Conservation (phyloP, 2,329 filamentous ascomycete species). For the Cryphonectria parasitica region DNA sequence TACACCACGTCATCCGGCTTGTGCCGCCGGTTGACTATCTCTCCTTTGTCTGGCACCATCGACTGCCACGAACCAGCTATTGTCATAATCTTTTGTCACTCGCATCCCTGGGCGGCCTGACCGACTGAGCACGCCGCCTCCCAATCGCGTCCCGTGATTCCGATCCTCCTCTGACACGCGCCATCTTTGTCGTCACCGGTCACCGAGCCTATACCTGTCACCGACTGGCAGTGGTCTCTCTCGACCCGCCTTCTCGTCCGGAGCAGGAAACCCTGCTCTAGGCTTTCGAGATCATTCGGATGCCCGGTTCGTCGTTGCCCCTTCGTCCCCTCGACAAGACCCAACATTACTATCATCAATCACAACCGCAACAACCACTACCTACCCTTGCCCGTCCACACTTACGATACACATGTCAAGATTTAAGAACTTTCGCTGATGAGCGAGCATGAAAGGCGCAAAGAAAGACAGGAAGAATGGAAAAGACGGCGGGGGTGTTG, state of each 20-base stretch:
- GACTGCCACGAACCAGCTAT: conserved; percentile 18
- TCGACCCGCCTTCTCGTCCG: conserved; percentile 23
- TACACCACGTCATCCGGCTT: conserved; percentile 26
- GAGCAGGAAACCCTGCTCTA: conserved; percentile 30
- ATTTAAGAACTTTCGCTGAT: conserved; percentile 24
- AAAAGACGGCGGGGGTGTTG: conserved; percentile 56
- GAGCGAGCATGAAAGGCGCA: conserved; percentile 40
- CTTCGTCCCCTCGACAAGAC: conserved; percentile 28
- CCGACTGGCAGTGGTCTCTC: conserved; percentile 24
- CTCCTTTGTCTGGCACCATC: conserved; percentile 25
- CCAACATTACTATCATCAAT: conserved; percentile 3
- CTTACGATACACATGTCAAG: conserved; percentile 13
- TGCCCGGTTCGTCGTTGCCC: conserved; percentile 29
- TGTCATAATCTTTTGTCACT: conserved; percentile 15
- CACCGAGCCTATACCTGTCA: conserved; percentile 21
- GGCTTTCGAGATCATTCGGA: conserved; percentile 25
- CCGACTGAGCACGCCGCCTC: conserved; percentile 20
- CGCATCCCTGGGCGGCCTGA: conserved; percentile 18
- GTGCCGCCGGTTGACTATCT: conserved; percentile 22
- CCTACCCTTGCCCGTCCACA: conserved; percentile 11
- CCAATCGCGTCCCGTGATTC: conserved; percentile 23
- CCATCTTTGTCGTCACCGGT: conserved; percentile 22
- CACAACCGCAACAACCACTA: conserved; percentile 21
- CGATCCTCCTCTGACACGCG: conserved; percentile 23
- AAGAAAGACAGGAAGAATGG: conserved; percentile 61